Evolutionary conservation across 345 rosid species (phyloP).

Genomic region (Dimocarpus longan): DNA sequence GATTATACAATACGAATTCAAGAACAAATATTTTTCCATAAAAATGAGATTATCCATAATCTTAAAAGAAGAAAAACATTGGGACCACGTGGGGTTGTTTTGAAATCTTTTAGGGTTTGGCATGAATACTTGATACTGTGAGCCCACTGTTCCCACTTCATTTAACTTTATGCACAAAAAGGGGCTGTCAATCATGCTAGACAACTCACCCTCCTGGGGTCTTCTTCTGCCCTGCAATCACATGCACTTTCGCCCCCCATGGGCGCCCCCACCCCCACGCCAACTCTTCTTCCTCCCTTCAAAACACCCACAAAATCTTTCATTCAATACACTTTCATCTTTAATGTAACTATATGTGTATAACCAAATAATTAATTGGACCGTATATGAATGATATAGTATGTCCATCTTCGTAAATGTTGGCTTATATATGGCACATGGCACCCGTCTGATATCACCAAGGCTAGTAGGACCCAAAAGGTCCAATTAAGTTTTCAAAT

Average conservation of each 20-base stretch:
- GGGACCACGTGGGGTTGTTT: conserved; percentile 5
- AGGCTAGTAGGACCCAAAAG: neutral
- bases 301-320: neutral
- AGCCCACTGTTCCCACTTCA: neutral
- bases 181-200: conserved; percentile 18
- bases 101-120: neutral
- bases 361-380: too few relatives aligned
- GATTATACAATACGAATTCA: too few relatives aligned
- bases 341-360: too few relatives aligned
- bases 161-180: conserved; percentile 13
- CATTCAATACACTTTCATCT: too few relatives aligned
- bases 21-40: too few relatives aligned
- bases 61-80: neutral
- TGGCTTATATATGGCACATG: too few relatives aligned
- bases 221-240: conserved; percentile 21
- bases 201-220: conserved; percentile 38
- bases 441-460: neutral
- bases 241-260: conserved; percentile 37
- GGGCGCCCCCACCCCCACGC: neutral
- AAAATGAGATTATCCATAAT: too few relatives aligned
- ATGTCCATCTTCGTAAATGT: too few relatives aligned
- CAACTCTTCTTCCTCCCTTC: neutral
- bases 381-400: too few relatives aligned
- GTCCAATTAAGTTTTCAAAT: neutral
- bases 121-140: neutral